A percentile compares a stretch with the other conserved stretches of the same genome.
phyloP scores from a whole-genome alignment of 306 rosid genomes.

The Vigna radiata region DNA sequence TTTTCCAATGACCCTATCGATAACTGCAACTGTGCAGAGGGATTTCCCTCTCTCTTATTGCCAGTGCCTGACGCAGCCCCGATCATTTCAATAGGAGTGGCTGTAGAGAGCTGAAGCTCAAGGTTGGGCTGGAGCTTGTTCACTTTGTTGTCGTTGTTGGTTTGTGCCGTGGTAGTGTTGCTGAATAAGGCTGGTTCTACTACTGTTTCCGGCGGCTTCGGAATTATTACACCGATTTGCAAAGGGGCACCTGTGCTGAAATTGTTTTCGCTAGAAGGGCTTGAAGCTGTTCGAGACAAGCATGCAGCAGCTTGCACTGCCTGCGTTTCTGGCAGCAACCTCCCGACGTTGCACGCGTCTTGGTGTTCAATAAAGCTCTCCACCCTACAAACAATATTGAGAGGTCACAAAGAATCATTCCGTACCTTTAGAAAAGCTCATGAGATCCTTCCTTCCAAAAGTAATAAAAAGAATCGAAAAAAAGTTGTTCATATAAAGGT shows the following conservation, averaged over 20 bases:
- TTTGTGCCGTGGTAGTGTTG: conserved; percentile 50
- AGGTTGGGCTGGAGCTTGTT: conserved; percentile 2
- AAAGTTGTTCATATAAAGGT: conserved; percentile 42
- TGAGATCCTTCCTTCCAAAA: not conserved
- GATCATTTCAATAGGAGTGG: conserved; percentile 28
- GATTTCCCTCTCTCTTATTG: conserved; percentile 43
- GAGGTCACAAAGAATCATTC: conserved; percentile 12
- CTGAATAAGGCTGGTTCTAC: conserved; percentile 51
- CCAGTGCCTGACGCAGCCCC: conserved; percentile 2
- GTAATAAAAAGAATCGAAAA: not conserved
- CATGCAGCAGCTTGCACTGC: conserved; percentile 52
- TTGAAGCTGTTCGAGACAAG: conserved; percentile 87
- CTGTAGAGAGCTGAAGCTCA: conserved; percentile 14
- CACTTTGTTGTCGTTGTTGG: not conserved
- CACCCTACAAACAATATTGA: conserved; percentile 61
- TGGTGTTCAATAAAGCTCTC: conserved; percentile 99
- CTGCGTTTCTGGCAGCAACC: conserved; percentile 55
- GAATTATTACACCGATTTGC: conserved; percentile 49
- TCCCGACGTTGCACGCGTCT: conserved; percentile 92
- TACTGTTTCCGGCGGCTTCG: conserved; percentile 31
- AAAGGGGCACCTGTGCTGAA: conserved; percentile 61
- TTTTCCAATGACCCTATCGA: conserved; percentile 78
- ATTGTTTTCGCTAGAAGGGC: conserved; percentile 88
- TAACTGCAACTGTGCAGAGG: conserved; percentile 73
- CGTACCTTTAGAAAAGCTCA: not conserved